Evolutionary conservation across 2,329 filamentous ascomycete species (phyloP).

Genomic region (Amauroascus niger): DNA sequence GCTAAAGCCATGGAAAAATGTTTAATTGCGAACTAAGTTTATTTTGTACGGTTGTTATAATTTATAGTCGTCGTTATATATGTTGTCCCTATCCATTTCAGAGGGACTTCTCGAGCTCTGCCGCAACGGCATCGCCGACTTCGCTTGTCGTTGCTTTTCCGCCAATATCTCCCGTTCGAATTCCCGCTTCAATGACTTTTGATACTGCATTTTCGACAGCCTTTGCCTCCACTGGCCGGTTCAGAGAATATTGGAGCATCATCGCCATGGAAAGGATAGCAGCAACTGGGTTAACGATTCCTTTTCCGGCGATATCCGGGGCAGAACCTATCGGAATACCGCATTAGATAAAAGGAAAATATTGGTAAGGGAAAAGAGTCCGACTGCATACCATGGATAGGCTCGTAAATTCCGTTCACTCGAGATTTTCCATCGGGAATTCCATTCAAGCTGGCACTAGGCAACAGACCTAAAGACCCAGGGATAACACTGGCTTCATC

Average conservation of each 20-base stretch:
- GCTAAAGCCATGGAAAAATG: neutral
- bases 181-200: constrained; percentile 65
- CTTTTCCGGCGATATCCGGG: constrained; percentile 85
- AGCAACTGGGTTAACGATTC: constrained; percentile 84
- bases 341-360: neutral
- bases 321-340: constrained; percentile 53
- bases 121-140: constrained; percentile 72
- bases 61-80: no score
- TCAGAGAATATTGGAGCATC: constrained; percentile 90
- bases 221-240: constrained; percentile 64
- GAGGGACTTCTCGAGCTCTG: constrained; percentile 62
- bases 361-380: constrained; percentile 5
- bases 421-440: constrained; percentile 60
- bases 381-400: constrained; percentile 69
- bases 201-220: constrained; percentile 74
- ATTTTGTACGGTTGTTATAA: no score
- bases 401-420: constrained; percentile 95
- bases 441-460: constrained; percentile 75
- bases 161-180: constrained; percentile 76
- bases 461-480: constrained; percentile 76
- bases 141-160: constrained; percentile 63
- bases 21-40: no score
- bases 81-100: neutral
- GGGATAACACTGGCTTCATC: constrained; percentile 94
- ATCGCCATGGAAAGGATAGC: constrained; percentile 88